These are phyloP conservation scores for Plantago major DNA, from an alignment of 257 asterid genomes.

Conservation along the genomic window DNA sequence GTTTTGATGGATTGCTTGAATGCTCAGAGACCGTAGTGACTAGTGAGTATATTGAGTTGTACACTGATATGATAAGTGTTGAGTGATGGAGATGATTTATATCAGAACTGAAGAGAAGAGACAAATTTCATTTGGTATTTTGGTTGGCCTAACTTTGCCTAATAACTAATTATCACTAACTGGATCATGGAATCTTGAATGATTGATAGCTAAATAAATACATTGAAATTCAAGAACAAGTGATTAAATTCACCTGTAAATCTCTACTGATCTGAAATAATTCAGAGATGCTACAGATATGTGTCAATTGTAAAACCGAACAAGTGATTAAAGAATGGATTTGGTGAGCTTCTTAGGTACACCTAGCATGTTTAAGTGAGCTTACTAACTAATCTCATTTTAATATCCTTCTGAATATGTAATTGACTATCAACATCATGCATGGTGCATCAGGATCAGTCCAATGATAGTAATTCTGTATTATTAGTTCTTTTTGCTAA, in stretches of 20 bases:
- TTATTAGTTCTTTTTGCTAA: conserved; percentile 12
- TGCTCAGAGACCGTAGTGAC: neutral
- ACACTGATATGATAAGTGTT: neutral
- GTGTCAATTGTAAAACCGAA: conserved; percentile 8
- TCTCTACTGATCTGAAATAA: conserved; percentile 4
- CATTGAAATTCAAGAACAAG: conserved; percentile 1
- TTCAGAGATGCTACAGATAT: conserved; percentile 4
- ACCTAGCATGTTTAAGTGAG: conserved; percentile 16
- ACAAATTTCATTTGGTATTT: conserved; percentile 21
- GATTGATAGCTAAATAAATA: neutral
- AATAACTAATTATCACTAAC: conserved; percentile 13
- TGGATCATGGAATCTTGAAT: conserved; percentile 8
- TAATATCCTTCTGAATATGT: conserved; percentile 4
- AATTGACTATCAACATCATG: conserved; percentile 3
- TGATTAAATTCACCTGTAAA: neutral
- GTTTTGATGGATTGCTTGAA: neutral
- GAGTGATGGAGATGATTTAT: conserved; percentile 17
- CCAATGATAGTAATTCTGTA: neutral
- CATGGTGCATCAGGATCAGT: neutral
- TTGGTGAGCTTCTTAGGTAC: conserved; percentile 24
- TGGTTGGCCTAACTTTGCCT: conserved; percentile 40
- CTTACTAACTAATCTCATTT: neutral
- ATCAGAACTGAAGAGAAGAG: conserved; percentile 14
- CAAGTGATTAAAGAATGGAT: conserved; percentile 13
- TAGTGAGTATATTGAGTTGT: conserved; percentile 7